Evolutionary conservation across 2,329 filamentous ascomycete species (phyloP), one percentile per base, ranked within the genome.

Genomic region (Colletotrichum falcatum): DNA sequence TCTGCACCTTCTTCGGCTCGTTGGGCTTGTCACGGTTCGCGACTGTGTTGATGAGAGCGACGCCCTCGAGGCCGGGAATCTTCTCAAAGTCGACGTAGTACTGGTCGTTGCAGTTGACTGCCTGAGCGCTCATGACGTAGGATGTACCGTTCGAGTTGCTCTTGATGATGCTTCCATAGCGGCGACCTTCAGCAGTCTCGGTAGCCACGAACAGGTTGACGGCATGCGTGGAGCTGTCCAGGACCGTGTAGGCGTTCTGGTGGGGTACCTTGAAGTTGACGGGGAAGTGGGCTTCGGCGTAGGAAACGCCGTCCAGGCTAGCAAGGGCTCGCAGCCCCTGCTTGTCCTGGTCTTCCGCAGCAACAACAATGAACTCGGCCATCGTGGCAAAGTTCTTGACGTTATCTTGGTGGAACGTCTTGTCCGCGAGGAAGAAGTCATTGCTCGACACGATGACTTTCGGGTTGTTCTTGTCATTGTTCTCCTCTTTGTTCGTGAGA

Each of bases 141-240:
- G 93, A 96, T 0, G 96, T 99, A 64, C 96, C 96, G 78, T 99
- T 98, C 76, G 94, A 98, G 83, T 99, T 99, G 78, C 94, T 98
- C 88, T 98, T 99, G 81, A 99, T 90, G 75, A 99, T 94, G 30
- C 92, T 92, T 46, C 96, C 96, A 75, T 93, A 94, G 70, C 92
- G 89, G 61, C 88, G 89, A 23, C 89, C 91, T 61, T 85, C 79
- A 4, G 84, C 83, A 49, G 87, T 87, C 76, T 92, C 91, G 49
- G 94, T 93, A 0, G 92, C 94, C 56, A 98, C 95, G 77, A 98
- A 97, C 68, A 99, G 83, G 82, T 98, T 98, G 69, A 99, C 88
- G 1, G 96, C 93, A 80, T 98, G 95, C 0, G 94, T 97, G 1
- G 94, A 96, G 81, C 95, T 98, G 79, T 98, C 95, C 37, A 99